These are phyloP conservation scores for Binderoboletus segoi DNA, from an alignment of 1,284 basidiomycete genomes.

Conservation along the genomic window DNA sequence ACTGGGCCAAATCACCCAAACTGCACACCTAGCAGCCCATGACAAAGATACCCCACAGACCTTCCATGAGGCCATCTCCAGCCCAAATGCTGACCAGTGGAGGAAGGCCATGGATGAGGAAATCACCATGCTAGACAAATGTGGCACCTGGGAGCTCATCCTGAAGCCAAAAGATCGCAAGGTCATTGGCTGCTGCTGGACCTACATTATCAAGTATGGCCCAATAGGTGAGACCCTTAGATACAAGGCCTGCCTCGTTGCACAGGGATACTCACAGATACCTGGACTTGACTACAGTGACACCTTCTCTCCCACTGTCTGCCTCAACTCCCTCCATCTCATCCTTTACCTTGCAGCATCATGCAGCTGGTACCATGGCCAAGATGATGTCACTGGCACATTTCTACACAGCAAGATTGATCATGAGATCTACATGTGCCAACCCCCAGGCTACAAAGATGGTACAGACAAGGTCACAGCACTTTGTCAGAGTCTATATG, in stretches of 20 bases:
- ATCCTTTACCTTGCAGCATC: conserved; percentile 32
- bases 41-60: background rate
- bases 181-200: conserved; percentile 36
- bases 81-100: conserved; percentile 25
- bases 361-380: conserved; percentile 29
- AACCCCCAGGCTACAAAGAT: too few species aligned
- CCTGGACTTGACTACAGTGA: conserved; percentile 42
- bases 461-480: too few species aligned
- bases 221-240: conserved; percentile 29
- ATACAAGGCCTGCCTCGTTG: conserved; percentile 44
- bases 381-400: conserved; percentile 38
- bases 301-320: conserved; percentile 38
- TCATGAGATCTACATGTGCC: too few species aligned
- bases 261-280: conserved; percentile 42
- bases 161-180: conserved; percentile 26
- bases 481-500: too few species aligned
- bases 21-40: background rate
- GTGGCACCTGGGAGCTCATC: conserved; percentile 31
- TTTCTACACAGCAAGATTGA: conserved; percentile 30
- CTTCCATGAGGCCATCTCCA: background rate
- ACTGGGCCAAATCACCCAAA: too few species aligned
- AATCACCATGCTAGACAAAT: conserved; percentile 19
- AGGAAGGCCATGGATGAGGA: conserved; percentile 34
- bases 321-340: conserved; percentile 33
- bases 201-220: conserved; percentile 41